phyloP scores from a whole-genome alignment of 2,329 filamentous ascomycete genomes.

The Fusarium euwallaceae region DNA sequence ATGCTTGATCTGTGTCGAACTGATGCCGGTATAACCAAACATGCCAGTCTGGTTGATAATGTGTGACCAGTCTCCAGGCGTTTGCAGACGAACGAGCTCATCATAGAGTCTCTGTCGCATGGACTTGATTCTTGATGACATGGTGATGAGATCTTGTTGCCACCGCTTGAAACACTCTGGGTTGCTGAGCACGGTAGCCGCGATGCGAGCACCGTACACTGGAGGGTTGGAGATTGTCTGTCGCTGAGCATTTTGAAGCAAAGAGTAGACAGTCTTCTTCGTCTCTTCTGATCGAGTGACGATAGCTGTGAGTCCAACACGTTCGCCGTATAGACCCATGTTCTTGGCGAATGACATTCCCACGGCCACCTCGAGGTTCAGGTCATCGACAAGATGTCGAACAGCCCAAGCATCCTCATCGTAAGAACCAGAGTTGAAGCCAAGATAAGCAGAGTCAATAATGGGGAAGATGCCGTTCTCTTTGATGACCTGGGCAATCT shows the following conservation, averaged over 20 bases:
- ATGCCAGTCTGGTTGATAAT: slow-evolving; percentile 55
- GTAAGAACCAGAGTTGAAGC: slow-evolving; percentile 42
- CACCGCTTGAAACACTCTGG: slow-evolving; percentile 49
- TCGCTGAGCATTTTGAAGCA: slow-evolving; percentile 50
- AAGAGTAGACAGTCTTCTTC: slow-evolving; percentile 42
- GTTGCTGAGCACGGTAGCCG: slow-evolving; percentile 49
- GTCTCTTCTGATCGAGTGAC: slow-evolving; percentile 38
- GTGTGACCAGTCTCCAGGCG: slow-evolving; percentile 55
- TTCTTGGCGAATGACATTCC: slow-evolving; percentile 74
- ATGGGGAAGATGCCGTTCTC: slow-evolving; percentile 36
- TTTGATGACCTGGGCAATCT: slow-evolving; percentile 35
- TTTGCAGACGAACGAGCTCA: slow-evolving; percentile 47
- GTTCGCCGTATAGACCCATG: slow-evolving; percentile 61
- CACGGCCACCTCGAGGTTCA: slow-evolving; percentile 64
- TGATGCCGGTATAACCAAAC: slow-evolving; percentile 63
- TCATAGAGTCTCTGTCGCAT: slow-evolving; percentile 54
- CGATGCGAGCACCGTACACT: slow-evolving; percentile 53
- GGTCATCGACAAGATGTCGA: slow-evolving; percentile 44
- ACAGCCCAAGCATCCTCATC: slow-evolving; percentile 44
- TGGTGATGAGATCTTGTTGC: slow-evolving; percentile 52
- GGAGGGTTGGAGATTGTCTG: slow-evolving; percentile 54
- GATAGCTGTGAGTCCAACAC: slow-evolving; percentile 49
- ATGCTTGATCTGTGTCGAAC: slow-evolving; percentile 58
- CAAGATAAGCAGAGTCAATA: slow-evolving; percentile 41
- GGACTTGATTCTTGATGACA: slow-evolving; percentile 52